Percentiles rank a stretch among this genome's conserved stretches.
Evolutionary conservation across 2,329 filamentous ascomycete species (phyloP).

Genomic region (Blastomyces gilchristii): DNA sequence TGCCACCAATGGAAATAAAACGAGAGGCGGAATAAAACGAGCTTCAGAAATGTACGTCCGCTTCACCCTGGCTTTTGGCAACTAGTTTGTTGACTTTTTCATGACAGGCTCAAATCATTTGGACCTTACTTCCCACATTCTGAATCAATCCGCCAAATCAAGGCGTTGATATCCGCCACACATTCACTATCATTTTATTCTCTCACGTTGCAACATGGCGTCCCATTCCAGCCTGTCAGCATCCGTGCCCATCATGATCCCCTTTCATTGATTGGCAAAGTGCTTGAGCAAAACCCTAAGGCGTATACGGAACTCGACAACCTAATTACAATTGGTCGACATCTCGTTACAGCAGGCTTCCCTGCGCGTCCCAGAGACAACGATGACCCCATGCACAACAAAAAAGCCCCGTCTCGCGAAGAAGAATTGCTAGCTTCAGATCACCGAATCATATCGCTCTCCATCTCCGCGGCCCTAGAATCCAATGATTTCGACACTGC

Average conservation of each 20-base stretch:
- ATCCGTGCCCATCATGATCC: slow-evolving; percentile 55
- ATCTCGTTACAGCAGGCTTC: slow-evolving; percentile 43
- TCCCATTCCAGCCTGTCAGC: slow-evolving; percentile 56
- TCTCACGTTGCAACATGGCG: slow-evolving; percentile 52
- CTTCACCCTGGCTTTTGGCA: slow-evolving; percentile 1
- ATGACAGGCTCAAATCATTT: slow-evolving; percentile 35
- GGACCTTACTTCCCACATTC: slow-evolving; percentile 34
- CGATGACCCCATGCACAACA: slow-evolving; percentile 14
- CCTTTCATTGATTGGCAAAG: slow-evolving; percentile 47
- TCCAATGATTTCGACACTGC: slow-evolving; percentile 48
- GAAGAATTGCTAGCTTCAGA: slow-evolving; percentile 31
- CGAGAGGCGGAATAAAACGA: slow-evolving; percentile 51
- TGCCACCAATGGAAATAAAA: slow-evolving; percentile 55
- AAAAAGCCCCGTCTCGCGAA: slow-evolving; percentile 14
- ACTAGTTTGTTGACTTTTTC: background rate
- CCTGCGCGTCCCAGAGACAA: slow-evolving; percentile 21
- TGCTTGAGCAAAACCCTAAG: slow-evolving; percentile 51
- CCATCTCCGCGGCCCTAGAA: slow-evolving; percentile 36
- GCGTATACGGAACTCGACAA: slow-evolving; percentile 57
- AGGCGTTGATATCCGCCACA: slow-evolving; percentile 49
- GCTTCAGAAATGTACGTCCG: slow-evolving; percentile 45
- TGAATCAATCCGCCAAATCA: slow-evolving; percentile 34
- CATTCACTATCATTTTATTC: slow-evolving; percentile 57
- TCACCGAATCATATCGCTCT: slow-evolving; percentile 38
- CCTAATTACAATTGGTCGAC: slow-evolving; percentile 50